Evolutionary conservation across 225 moss, liverwort and hornwort genomes (phyloP).

Genomic region (Polytrichum commune): DNA sequence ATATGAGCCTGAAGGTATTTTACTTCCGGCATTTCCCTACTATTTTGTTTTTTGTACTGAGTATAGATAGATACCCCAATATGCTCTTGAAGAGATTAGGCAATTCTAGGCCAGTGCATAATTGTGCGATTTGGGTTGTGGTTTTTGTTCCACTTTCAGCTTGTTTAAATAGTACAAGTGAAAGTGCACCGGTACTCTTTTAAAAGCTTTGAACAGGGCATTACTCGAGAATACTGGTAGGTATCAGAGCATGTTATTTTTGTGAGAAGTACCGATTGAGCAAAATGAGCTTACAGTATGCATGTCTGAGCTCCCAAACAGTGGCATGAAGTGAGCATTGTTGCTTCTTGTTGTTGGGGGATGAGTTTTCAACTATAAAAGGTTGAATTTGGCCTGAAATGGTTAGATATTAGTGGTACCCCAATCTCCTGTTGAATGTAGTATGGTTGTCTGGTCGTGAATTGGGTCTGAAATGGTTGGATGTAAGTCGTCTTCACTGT

Average conservation of each 20-base stretch:
- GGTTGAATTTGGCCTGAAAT: too few species aligned
- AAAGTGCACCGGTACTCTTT: neutral
- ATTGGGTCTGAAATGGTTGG: too few species aligned
- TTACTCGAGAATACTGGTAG: neutral
- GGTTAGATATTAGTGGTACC: too few species aligned
- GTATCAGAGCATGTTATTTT: too few species aligned
- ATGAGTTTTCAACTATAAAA: too few species aligned
- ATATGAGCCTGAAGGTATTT: slow-evolving; percentile 27
- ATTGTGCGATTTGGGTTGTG: neutral
- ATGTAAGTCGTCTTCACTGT: too few species aligned
- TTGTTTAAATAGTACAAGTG: neutral
- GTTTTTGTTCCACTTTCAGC: neutral
- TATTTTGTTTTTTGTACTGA: too few species aligned
- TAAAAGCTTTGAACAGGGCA: neutral
- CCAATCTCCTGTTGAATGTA: neutral
- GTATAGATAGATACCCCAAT: too few species aligned
- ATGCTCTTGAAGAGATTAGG: neutral
- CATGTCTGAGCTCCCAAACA: neutral
- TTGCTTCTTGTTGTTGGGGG: too few species aligned
- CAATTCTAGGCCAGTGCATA: neutral
- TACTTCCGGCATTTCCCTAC: neutral
- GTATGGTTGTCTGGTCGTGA: neutral
- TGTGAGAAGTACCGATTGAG: neutral
- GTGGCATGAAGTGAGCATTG: too few species aligned
- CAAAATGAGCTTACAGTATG: neutral